Evolutionary conservation across 208 protist species (phyloP).

Genomic region (Trypanosomatidae sp.): DNA sequence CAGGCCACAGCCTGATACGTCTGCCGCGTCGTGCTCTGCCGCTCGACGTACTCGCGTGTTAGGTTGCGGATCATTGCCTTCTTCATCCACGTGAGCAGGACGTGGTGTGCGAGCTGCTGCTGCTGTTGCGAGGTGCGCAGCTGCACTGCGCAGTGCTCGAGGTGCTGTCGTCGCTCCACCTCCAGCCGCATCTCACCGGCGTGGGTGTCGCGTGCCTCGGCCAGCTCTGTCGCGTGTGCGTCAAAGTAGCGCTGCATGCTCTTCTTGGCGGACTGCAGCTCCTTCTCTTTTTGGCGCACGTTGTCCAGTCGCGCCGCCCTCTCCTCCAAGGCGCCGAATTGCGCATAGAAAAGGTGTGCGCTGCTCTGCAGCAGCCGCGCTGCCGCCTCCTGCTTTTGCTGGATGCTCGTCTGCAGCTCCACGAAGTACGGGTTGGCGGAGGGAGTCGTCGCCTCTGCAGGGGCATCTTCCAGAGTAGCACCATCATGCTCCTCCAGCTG

Average conservation of each 20-base stretch:
- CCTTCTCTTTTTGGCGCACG: constrained; percentile 31
- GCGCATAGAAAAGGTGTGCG: constrained; percentile 23
- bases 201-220: constrained; percentile 22
- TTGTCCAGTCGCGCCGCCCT: constrained; percentile 27
- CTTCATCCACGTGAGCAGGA: constrained; percentile 28
- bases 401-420: constrained; percentile 26
- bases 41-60: constrained; percentile 10
- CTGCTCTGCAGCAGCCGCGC: constrained; percentile 36
- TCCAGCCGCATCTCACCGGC: constrained; percentile 19
- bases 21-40: constrained; percentile 3
- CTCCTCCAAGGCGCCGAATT: constrained; percentile 33
- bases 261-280: constrained; percentile 39
- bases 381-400: constrained; percentile 47
- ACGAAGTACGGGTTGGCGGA: constrained; percentile 18
- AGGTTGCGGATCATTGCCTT: constrained; percentile 27
- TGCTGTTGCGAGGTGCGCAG: background rate
- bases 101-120: constrained; percentile 7
- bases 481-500: constrained; percentile 17
- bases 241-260: constrained; percentile 67
- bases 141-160: constrained; percentile 13
- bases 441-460: too few species aligned
- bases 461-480: too few species aligned
- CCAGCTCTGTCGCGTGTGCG: constrained; percentile 31
- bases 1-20: constrained; percentile 7
- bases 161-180: constrained; percentile 25